Evolutionary conservation across 306 rosid genomes (phyloP), one percentile per base, ranked within the genome.

Genomic region (Hippophae rhamnoides): DNA sequence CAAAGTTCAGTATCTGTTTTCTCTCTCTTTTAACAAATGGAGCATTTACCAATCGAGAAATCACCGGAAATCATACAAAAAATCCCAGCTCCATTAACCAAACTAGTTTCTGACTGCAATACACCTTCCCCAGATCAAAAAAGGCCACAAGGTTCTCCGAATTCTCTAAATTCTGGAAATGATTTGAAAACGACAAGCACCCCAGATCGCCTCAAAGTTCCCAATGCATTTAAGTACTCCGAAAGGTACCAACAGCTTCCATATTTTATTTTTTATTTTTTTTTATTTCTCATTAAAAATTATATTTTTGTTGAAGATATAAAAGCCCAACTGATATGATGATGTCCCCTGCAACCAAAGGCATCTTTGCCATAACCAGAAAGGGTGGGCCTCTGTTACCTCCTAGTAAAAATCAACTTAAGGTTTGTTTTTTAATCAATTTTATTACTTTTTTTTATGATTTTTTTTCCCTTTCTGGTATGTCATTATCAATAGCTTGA

Each of bases 251-350:
- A 9, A 13, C 23, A 51, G 9, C 14, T 14, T 14, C 7, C 13
- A 54, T 27, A 25, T 13, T 31, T 59, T 38, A 23, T 10, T 11
- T 4, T 43, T 7, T 11, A 3, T 3, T 49, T 2, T 12, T 27
- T 8, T 46, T 23, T 3, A 47, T 7, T 45, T 13, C 9, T 9
- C 14, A 31, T 31, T 31, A 31, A 31, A 18, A 2, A 31, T 31
- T 43, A 47, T 10, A 0, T 18, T 5, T 18, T 51, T 52, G 13
- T 0, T 62, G 45, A 18, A 90, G 98, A 81, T 90, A 90, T 56
- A 85, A 71, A 54, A 87, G 98, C 69, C 96, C 98, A n/a, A 90
- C 98, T 12, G 98, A 90, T 74, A 46, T 69, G 78, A 79, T 85
- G 76, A 68, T 90, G 52, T 90, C 96, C 26, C 96, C 96, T 11